These are phyloP conservation scores for Monosporozyma yasuniensis DNA, from an alignment of 805 yeast species.

Conservation along the genomic window DNA sequence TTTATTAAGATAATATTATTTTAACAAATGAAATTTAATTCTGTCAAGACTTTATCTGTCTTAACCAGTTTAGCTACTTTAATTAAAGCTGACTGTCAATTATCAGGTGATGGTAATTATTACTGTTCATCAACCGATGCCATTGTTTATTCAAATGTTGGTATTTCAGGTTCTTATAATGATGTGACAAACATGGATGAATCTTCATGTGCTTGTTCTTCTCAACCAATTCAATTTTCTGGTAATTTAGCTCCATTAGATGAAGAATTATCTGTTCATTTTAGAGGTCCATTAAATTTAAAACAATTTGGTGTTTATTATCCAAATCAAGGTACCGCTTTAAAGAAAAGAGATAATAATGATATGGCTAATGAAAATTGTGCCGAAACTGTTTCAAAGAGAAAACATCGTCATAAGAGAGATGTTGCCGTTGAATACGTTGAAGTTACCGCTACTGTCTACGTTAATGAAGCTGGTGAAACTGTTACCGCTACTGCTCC, in stretches of 20 bases:
- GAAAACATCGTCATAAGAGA: conserved; percentile 46
- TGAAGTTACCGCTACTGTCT: conserved; percentile 72
- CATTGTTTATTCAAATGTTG: conserved; percentile 60
- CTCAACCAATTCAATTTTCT: conserved; percentile 43
- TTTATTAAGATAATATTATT: neutral
- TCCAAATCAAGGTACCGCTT: conserved; percentile 42
- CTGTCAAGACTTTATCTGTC: conserved; percentile 5
- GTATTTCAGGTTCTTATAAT: conserved; percentile 74
- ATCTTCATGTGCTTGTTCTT: conserved; percentile 61
- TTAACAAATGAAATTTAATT: conserved; percentile 3
- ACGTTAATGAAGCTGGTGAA: conserved; percentile 50
- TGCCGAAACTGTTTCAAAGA: conserved; percentile 6
- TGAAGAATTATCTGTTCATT: conserved; percentile 65
- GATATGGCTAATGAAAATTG: conserved; percentile 31
- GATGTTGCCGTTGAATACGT: conserved; percentile 53
- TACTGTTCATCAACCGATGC: conserved; percentile 70
- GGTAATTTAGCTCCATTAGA: conserved; percentile 61
- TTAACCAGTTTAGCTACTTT: conserved; percentile 15
- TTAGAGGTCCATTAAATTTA: conserved; percentile 65
- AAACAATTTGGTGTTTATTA: conserved; percentile 78
- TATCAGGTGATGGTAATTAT: conserved; percentile 56
- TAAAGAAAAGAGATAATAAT: conserved; percentile 32
- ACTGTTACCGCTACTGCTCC: conserved; percentile 37
- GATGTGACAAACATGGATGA: conserved; percentile 77
- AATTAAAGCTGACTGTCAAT: conserved; percentile 35